Base-by-base conservation (phyloP, 2,329 filamentous ascomycete genomes). In the Leptoxyphium fumago region DNA sequence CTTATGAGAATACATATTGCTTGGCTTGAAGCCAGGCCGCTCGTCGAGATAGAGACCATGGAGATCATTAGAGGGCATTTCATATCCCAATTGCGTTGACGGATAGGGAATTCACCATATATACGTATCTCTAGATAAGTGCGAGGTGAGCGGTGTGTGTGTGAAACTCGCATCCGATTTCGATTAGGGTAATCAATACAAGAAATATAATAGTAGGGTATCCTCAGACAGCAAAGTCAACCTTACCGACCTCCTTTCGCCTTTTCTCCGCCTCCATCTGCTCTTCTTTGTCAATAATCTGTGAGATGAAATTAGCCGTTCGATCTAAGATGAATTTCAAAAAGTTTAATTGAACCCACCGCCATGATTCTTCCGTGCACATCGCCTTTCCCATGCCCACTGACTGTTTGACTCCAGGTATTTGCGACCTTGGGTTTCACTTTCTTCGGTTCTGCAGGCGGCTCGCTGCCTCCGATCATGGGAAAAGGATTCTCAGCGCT, bases 1-100 rank as follows among this genome's bases (percentile, higher is more conserved):
- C 6, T 55, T 32, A 8, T 52, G 60, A 46, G 71, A 67, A 53
- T 71, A 72, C 1, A 53, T 65, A 40, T 69, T 5, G 32, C 9
- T 13, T 36, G 32, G 9, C 11, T 5, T 36, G 32, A 5, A 9
- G 4, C 3, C 21, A 5, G 32, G 15, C 5, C 32, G 11, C 32
- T 9, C 4, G 32, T 36, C 32, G 9, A 36, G 32, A 5, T 15
- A 36, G 15, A 15, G 32, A 36, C 11, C 32, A 26, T 4, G 32
- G n/a, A 32, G 29, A 32, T 32, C n/a, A 32, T 10, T 10, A 32
- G 29, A 9, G n/a, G 9, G 29, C 29, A n/a, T n/a, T 32, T 9
- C 29, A 32, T 32, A n/a, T n/a, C 29, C 9, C 29, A 32, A 9
- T n/a, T n/a, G 9, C 29, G 9, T 15, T 36, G 32, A 9, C 3